These are phyloP conservation scores for Sarcodon aspratus DNA, from an alignment of 768 basidiomycete species.

Conservation along the genomic window DNA sequence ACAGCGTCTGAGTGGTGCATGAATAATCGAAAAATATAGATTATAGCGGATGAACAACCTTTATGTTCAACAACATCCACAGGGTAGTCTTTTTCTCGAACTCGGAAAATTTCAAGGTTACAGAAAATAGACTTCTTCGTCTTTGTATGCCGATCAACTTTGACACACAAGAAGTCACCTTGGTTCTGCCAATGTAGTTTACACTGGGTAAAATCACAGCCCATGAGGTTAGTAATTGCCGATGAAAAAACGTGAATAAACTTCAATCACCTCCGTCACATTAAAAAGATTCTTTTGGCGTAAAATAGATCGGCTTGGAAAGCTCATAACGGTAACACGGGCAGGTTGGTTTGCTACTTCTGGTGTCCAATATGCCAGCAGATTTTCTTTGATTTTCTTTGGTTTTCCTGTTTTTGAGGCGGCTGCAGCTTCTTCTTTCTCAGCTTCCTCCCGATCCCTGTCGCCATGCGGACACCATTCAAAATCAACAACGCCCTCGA, in stretches of 20 bases:
- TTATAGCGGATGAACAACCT: slow-evolving; percentile 34
- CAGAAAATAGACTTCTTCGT: slow-evolving; percentile 98
- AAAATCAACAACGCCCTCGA: slow-evolving; percentile 95
- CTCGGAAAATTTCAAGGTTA: slow-evolving; percentile 95
- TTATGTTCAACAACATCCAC: slow-evolving; percentile 97
- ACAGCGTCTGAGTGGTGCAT: slow-evolving; percentile 60
- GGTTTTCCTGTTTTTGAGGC: slow-evolving; percentile 36
- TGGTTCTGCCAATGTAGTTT: slow-evolving; percentile 98
- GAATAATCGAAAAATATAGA: background rate
- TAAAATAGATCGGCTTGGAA: slow-evolving; percentile 75
- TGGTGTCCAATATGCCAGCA: slow-evolving; percentile 96
- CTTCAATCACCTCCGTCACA: slow-evolving; percentile 74
- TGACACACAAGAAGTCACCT: slow-evolving; percentile 97
- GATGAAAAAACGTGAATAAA: background rate
- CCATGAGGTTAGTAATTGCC: background rate
- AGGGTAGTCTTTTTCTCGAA: slow-evolving; percentile 95
- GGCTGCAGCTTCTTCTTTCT: slow-evolving; percentile 30
- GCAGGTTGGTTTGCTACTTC: slow-evolving; percentile 96
- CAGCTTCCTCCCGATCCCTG: slow-evolving; percentile 68
- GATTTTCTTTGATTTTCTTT: slow-evolving; percentile 67
- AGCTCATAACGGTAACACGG: slow-evolving; percentile 83
- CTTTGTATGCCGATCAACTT: slow-evolving; percentile 97
- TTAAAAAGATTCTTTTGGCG: slow-evolving; percentile 97
- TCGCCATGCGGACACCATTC: slow-evolving; percentile 97
- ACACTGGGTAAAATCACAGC: slow-evolving; percentile 42